Evolutionary conservation across 108 stramenopile genomes (phyloP).

Genomic region (Cylindrotheca fusiformis): DNA sequence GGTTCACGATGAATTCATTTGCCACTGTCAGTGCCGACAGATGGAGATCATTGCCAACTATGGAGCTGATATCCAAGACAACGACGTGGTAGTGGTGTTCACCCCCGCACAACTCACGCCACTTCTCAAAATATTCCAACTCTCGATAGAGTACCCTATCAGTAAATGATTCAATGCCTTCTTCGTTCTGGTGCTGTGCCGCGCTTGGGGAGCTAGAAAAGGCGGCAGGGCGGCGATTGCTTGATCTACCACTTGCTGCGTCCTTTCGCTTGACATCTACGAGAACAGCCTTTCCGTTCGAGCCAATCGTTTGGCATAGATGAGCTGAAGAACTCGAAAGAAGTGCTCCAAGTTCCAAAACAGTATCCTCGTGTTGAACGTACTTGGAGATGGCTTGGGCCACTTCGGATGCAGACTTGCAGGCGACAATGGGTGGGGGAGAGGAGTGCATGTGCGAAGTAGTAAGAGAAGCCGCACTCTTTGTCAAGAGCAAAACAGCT

Average conservation of each 20-base stretch:
- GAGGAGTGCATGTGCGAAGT: too few species aligned
- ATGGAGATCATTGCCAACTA: conserved; percentile 34
- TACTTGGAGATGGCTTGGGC: neutral
- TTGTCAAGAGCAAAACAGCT: too few species aligned
- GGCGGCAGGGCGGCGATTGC: conserved; percentile 2
- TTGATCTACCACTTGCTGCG: conserved; percentile 17
- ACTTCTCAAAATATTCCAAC: neutral
- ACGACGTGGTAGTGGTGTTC: conserved; percentile 12
- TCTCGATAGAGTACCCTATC: conserved; percentile 9
- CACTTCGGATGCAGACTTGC: neutral
- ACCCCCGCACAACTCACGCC: neutral
- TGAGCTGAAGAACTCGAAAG: neutral
- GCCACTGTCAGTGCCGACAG: conserved; percentile 21
- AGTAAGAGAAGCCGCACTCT: too few species aligned
- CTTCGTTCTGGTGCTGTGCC: neutral
- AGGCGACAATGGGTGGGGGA: neutral
- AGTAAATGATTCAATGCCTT: conserved; percentile 9
- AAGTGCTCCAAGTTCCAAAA: neutral
- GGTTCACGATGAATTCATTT: neutral
- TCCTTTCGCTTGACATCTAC: conserved; percentile 25
- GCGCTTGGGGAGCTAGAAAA: neutral
- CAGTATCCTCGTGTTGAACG: neutral
- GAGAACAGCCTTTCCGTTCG: conserved; percentile 17
- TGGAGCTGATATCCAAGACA: conserved; percentile 19
- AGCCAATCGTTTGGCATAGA: conserved; percentile 18